Conservation (phyloP, 2,329 filamentous ascomycete genomes). For the Nakataea oryzae region DNA sequence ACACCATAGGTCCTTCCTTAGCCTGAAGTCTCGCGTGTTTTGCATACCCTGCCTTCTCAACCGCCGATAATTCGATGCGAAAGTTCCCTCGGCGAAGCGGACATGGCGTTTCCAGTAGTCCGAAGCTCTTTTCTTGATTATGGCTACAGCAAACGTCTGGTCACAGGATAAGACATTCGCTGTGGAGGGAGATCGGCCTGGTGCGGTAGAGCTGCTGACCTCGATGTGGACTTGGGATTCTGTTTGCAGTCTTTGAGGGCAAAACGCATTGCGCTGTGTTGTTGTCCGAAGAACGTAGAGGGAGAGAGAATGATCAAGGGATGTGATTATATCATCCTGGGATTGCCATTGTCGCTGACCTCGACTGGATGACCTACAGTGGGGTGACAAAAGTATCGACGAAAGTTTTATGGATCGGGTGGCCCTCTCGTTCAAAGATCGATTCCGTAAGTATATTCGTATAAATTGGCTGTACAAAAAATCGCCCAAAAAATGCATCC, state of each 20-base stretch:
- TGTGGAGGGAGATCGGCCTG: too few relatives aligned
- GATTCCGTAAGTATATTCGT: too few relatives aligned
- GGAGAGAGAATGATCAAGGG: neutral
- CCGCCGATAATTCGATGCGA: neutral
- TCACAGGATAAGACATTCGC: neutral
- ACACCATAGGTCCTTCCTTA: slow-evolving; percentile 30
- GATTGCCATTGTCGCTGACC: neutral
- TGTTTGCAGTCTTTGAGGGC: neutral
- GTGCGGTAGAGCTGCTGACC: too few relatives aligned
- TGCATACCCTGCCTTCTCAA: neutral
- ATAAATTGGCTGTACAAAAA: too few relatives aligned
- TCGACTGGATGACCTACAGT: neutral
- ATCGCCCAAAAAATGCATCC: too few relatives aligned
- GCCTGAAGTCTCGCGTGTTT: slow-evolving; percentile 11
- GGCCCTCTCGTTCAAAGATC: too few relatives aligned
- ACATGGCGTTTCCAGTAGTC: neutral
- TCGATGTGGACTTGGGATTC: neutral
- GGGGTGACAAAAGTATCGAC: too few relatives aligned
- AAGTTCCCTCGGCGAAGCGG: neutral
- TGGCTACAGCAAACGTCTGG: neutral
- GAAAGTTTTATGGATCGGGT: too few relatives aligned
- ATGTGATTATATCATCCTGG: neutral
- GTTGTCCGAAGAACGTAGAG: neutral
- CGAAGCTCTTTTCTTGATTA: neutral
- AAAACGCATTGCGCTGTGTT: neutral